These are phyloP conservation scores for Petasospora fabianii DNA, from an alignment of 1,139 yeast genomes.

Conservation along the genomic window DNA sequence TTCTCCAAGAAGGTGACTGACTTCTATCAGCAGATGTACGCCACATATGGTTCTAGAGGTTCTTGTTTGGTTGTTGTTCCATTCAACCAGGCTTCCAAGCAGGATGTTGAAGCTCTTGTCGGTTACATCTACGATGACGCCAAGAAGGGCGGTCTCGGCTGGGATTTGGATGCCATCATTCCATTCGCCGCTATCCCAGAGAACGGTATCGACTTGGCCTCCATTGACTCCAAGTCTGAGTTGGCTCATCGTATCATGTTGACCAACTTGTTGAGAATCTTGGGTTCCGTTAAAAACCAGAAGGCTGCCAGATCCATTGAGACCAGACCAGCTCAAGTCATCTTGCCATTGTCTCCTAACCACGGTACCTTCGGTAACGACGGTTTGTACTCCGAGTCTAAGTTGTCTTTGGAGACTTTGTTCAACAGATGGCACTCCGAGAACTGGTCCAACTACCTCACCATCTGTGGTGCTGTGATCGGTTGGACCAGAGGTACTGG, in stretches of 20 bases:
- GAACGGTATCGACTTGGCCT: constrained; percentile 92
- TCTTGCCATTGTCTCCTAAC: constrained; percentile 95
- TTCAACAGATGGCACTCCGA: constrained; percentile 99
- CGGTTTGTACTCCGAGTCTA: constrained; percentile 97
- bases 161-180: constrained; percentile 95
- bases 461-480: constrained; percentile 95
- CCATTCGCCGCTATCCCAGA: constrained; percentile 99
- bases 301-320: constrained; percentile 71
- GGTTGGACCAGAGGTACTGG: constrained; percentile 99
- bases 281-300: constrained; percentile 85
- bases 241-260: constrained; percentile 98
- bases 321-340: constrained; percentile 97
- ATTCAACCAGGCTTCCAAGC: constrained; percentile 95
- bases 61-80: constrained; percentile 94
- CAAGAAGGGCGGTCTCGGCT: constrained; percentile 89
- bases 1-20: constrained; percentile 94
- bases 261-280: constrained; percentile 86
- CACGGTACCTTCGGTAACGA: constrained; percentile 98
- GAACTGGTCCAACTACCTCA: constrained; percentile 91
- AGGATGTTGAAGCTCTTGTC: constrained; percentile 84
- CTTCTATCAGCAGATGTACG: constrained; percentile 89
- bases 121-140: constrained; percentile 78
- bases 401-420: constrained; percentile 88
- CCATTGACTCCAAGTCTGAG: constrained; percentile 92
- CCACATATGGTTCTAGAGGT: constrained; percentile 89